A percentile compares a stretch with the other conserved stretches of the same genome.
Conservation (phyloP, 108 stramenopile genomes). For the Skeletonema tropicum region DNA sequence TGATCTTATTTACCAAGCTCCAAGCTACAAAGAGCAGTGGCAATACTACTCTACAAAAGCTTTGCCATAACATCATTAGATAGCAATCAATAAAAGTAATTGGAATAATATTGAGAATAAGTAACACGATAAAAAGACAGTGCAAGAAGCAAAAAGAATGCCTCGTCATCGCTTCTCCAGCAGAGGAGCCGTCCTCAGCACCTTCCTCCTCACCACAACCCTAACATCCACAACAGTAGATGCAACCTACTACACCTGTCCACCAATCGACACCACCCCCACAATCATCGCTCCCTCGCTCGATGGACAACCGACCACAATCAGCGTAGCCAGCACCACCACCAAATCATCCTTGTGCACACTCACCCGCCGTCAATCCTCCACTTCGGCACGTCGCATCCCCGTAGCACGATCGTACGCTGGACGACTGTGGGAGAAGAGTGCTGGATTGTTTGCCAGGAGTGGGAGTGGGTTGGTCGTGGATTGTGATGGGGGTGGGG, state of each 20-base stretch:
- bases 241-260: background rate
- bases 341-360: background rate
- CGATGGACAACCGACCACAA: background rate
- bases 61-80: too few relatives aligned
- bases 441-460: constrained; percentile 23
- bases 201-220: background rate
- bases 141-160: too few relatives aligned
- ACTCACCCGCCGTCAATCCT: constrained; percentile 7
- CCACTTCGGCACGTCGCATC: background rate
- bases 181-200: background rate
- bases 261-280: background rate
- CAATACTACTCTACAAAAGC: too few relatives aligned
- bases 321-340: background rate
- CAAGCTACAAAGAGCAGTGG: too few relatives aligned
- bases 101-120: too few relatives aligned
- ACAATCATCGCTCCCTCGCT: background rate
- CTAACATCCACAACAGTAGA: background rate
- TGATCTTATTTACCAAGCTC: too few relatives aligned
- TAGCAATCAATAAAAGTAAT: too few relatives aligned
- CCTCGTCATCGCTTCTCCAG: too few relatives aligned
- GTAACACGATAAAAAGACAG: too few relatives aligned
- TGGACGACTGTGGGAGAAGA: constrained; percentile 14
- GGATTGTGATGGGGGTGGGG: constrained; percentile 1
- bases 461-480: constrained; percentile 7
- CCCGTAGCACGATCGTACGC: constrained; percentile 24